Evolutionary conservation across 2,329 filamentous ascomycete species (phyloP).

Genomic region (Blastomyces gilchristii): DNA sequence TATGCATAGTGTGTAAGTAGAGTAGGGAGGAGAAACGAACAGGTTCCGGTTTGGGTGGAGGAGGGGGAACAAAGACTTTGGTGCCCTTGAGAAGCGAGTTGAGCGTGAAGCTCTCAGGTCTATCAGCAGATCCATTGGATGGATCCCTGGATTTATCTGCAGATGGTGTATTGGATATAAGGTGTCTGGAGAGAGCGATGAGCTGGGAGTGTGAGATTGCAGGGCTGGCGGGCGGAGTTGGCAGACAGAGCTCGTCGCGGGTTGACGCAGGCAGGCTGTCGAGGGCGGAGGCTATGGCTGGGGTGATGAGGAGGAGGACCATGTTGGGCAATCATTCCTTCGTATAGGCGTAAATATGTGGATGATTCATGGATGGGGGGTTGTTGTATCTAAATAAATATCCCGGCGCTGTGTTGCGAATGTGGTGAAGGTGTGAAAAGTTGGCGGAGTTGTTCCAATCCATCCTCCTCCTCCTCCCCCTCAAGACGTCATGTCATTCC

Average conservation of each 20-base stretch:
- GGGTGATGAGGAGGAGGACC: slow-evolving; percentile 35
- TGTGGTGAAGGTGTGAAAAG: neutral
- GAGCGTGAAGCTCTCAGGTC: neutral
- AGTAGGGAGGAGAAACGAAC: slow-evolving; percentile 36
- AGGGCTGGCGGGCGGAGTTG: slow-evolving; percentile 21
- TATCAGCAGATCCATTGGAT: neutral
- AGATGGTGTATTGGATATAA: slow-evolving; percentile 11
- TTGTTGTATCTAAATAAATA: neutral
- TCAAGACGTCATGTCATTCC: slow-evolving; percentile 2
- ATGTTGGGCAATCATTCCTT: slow-evolving; percentile 19
- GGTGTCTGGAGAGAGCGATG: slow-evolving; percentile 28
- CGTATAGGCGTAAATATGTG: neutral
- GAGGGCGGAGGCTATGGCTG: slow-evolving; percentile 31
- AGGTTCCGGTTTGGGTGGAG: slow-evolving; percentile 64
- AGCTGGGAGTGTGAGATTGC: slow-evolving; percentile 36
- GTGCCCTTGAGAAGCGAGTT: slow-evolving; percentile 57
- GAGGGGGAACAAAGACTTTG: slow-evolving; percentile 65
- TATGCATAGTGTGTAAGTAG: neutral
- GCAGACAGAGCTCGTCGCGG: slow-evolving; percentile 28
- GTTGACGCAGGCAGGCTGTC: slow-evolving; percentile 25
- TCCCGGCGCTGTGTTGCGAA: neutral
- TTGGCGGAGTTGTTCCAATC: no score
- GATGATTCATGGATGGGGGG: neutral
- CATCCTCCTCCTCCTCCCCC: no score
- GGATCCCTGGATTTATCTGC: neutral